Base-by-base conservation (phyloP, 805 yeast species). In the Pachysolen tannophilus region DNA sequence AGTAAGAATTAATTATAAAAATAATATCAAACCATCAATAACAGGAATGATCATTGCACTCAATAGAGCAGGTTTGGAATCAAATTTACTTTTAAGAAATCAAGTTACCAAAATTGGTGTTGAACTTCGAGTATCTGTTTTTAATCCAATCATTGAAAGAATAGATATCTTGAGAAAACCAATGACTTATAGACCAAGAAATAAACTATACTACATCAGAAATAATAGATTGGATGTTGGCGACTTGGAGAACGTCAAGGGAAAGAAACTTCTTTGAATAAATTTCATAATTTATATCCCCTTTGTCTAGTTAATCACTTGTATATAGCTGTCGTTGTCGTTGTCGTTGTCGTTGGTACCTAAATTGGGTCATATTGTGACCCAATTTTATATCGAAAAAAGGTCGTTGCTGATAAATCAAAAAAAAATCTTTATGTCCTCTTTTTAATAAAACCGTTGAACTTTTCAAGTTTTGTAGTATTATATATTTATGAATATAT, bases 161-260 rank as follows among this genome's bases (percentile, higher is more conserved):
- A 67, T 90, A 35, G 97, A 88, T 58, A 57, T 87, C 26, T 58
- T 90, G 42, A 72, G 82, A 58, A 79, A 79, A 58, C 90, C 94
- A 26, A 58, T 62, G 43, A 73, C 71, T 51, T 78, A 85, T 58
- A 75, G 82, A 66, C 67, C 70, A 43, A 77, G 95, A 72, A 75
- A 77, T 61, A 90, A 85, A 67, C 90, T 86, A 49, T 88, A 81
- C 69, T 92, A 85, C 61, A 82, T 92, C 52, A 82, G 96, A 63
- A 81, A 72, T 57, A 68, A 80, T 34, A 78, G 75, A 52, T 61
- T 78, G 56, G 94, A 84, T 57, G 88, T 80, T 33, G 80, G 77
- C 43, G 87, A 81, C 53, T 33, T 23, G 26, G 26, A 23, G 13
- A 23, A 23, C n/a, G n/a, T n/a, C n/a, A n/a, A n/a, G n/a, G n/a